Base-by-base conservation (phyloP, 257 asterid species). In the Nemophila menziesii region DNA sequence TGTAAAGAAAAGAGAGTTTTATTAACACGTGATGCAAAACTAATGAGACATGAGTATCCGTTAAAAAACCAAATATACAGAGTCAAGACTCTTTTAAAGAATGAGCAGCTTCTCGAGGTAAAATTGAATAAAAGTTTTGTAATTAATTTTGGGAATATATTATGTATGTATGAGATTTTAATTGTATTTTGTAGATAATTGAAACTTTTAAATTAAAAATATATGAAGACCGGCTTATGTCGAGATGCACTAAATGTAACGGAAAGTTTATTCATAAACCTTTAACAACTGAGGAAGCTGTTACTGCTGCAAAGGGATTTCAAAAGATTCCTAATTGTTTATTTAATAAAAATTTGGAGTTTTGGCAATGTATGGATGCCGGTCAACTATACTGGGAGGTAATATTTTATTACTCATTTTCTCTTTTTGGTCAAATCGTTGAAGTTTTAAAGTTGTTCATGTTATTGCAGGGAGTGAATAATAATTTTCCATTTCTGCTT, bases 361-460 rank as follows among this genome's bases (percentile, higher is more conserved):
- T 89, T 51, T 89, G 98, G 95, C 89, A 80, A 67, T 84, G 94
- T 70, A 80, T 51, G 77, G 93, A 84, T 61, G 84, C 94, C 73
- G 69, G 72, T 68, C 95, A 80, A 57, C 87, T 89, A 45, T 89
- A 84, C 69, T 89, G 95, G 98, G 98, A 80, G 95, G 93, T 84
- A 78, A 11, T 11, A 53, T 57, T 24, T 52, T n/a, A 17, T n/a
- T n/a, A n/a, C n/a, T n/a, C n/a, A n/a, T n/a, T n/a, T n/a, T n/a
- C n/a, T n/a, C n/a, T n/a, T n/a, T n/a, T n/a, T n/a, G n/a, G n/a
- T n/a, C n/a, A n/a, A n/a, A n/a, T n/a, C n/a, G n/a, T n/a, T n/a
- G n/a, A n/a, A n/a, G n/a, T n/a, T n/a, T n/a, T n/a, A n/a, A n/a
- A n/a, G n/a, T n/a, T n/a, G n/a, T n/a, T n/a, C n/a, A n/a, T n/a